Evolutionary conservation across 306 rosid species (phyloP).

Genomic region (Medicago lupulina): DNA sequence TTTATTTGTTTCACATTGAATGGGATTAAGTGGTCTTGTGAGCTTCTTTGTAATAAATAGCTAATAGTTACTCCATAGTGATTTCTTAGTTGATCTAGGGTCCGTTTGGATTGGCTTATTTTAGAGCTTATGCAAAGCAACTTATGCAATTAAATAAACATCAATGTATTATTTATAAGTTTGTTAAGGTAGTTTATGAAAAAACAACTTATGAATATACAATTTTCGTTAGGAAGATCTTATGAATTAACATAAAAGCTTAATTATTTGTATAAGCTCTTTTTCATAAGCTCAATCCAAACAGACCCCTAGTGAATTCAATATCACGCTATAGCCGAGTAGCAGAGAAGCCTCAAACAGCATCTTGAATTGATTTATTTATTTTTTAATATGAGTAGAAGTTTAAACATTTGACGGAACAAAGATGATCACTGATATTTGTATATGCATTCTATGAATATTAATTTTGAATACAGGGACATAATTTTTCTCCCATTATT

Average conservation of each 20-base stretch:
- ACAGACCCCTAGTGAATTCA: too few relatives aligned
- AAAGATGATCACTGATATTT: background rate
- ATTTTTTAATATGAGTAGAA: conserved; percentile 13
- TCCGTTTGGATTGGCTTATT: too few relatives aligned
- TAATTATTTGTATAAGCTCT: too few relatives aligned
- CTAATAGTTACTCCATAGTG: background rate
- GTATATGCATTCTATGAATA: conserved; percentile 1
- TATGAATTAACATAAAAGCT: too few relatives aligned
- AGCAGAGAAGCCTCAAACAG: background rate
- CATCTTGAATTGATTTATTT: conserved; percentile 1
- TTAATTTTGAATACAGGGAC: conserved; percentile 1
- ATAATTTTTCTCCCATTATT: conserved; percentile 5
- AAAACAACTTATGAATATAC: too few relatives aligned
- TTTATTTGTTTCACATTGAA: conserved; percentile 8
- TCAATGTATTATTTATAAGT: too few relatives aligned
- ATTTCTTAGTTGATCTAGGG: conserved; percentile 2
- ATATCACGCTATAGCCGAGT: background rate
- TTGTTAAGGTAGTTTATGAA: too few relatives aligned
- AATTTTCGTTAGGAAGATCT: too few relatives aligned
- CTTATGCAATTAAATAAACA: too few relatives aligned
- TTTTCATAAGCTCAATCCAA: too few relatives aligned
- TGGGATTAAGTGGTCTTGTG: conserved; percentile 8
- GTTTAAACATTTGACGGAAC: conserved; percentile 11
- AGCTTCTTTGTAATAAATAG: background rate
- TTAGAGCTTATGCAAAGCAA: too few relatives aligned